Conservation (phyloP, 1,284 basidiomycete genomes). For the Entoloma clypeatum region DNA sequence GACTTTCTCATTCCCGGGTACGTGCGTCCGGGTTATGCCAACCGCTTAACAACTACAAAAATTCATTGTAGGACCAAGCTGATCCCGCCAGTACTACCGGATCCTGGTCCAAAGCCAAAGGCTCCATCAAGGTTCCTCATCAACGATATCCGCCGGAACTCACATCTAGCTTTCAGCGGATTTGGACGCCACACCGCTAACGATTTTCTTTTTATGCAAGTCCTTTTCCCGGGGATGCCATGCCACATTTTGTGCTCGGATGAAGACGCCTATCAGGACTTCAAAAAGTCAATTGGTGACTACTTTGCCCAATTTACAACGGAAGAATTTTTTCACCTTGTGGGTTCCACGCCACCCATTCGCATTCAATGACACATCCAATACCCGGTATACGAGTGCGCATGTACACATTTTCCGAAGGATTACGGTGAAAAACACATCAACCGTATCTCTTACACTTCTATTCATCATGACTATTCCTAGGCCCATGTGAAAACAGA, state of each 20-base stretch:
- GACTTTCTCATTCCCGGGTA: no score
- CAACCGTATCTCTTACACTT: no score
- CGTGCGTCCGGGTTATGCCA: no score
- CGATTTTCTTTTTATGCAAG: conserved; percentile 14
- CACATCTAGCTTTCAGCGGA: conserved; percentile 7
- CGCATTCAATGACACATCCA: neutral
- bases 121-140: neutral
- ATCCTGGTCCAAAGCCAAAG: no score
- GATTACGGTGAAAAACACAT: no score
- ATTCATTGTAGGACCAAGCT: no score
- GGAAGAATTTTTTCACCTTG: conserved; percentile 1
- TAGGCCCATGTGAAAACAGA: neutral
- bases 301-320: conserved; percentile 6
- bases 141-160: conserved; percentile 1
- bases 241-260: conserved; percentile 9
- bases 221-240: conserved; percentile 13
- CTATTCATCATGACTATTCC: no score
- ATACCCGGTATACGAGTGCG: neutral
- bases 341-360: neutral
- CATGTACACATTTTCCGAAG: conserved; percentile 4
- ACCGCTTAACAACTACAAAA: no score
- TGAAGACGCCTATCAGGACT: neutral
- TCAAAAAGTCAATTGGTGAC: conserved; percentile 5
- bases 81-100: no score
- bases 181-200: conserved; percentile 14